Base-by-base conservation (phyloP, 352 stramenopile genomes). In the Pythium myriotylum region DNA sequence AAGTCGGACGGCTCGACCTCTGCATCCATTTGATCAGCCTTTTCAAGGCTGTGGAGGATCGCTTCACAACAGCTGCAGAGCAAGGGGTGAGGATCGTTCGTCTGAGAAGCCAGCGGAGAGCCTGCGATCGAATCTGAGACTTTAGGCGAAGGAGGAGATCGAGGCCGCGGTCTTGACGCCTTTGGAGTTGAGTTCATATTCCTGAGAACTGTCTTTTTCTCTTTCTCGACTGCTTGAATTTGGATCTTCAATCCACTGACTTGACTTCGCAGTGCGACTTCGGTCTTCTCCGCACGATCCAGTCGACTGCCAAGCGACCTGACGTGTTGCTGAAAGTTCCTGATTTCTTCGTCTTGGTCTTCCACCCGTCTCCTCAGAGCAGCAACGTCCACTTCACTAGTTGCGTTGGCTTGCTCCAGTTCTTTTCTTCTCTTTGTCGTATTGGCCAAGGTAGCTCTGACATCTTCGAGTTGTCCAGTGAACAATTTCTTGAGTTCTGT, bases 201-300 rank as follows among this genome's bases (percentile, higher is more conserved):
- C 10, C 29, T 35, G 5, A 10, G 29, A 35, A 5, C 29, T 35
- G 68, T 64, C 37, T 62, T 70, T 37, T 70, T 73, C 22, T 73
- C 60, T 1, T 50, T 47, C 53, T 79, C 62, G 0, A 56, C 13
- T 2, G 42, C n/a, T 7, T 54, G 67, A 2, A 76, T 5, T 42
- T 70, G 74, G 16, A 41, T 32, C 23, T 72, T 76, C 17, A 67
- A 61, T 4, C 46, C 35, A 13, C 58, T 48, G 13, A 78, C 24
- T 16, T 80, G 59, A 20, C 61, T 67, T 0, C 68, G 57, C 5
- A 83, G 54, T 5, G 61, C 67, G 12, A 57, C 58, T 61, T 84
- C 75, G 0, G 58, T 72, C 20, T 55, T 64, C 32, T 78, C 71
- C 0, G 70, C 49, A 29, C 73, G 76, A 22, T 49, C 54, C 24